Conservation (phyloP, 2,329 filamentous ascomycete genomes). For the Diaporthe velutina region DNA sequence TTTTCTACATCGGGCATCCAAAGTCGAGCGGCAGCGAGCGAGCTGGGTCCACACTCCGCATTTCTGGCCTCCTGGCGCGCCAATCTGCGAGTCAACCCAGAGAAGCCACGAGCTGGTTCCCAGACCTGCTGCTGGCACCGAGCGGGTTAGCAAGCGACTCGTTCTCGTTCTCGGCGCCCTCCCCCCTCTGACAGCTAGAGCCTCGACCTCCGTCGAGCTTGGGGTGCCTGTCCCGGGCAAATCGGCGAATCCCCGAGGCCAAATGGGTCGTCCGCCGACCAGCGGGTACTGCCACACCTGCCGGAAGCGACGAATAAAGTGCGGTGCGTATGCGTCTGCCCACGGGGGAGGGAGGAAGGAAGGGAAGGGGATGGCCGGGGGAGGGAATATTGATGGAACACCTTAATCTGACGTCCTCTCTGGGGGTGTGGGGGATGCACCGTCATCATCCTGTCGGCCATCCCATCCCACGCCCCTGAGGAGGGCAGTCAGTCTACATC, state of each 20-base stretch:
- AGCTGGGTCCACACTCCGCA: slow-evolving; percentile 30
- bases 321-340: slow-evolving; percentile 39
- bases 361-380: background rate
- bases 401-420: slow-evolving; percentile 14
- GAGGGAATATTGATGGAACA: background rate
- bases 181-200: slow-evolving; percentile 6
- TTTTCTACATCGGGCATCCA: slow-evolving; percentile 34
- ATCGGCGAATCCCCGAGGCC: slow-evolving; percentile 28
- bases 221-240: slow-evolving; percentile 8
- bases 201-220: slow-evolving; percentile 19
- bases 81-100: slow-evolving; percentile 34
- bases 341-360: background rate
- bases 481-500: background rate
- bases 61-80: slow-evolving; percentile 28
- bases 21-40: slow-evolving; percentile 34
- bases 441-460: slow-evolving; percentile 6
- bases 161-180: slow-evolving; percentile 8
- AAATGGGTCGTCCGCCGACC: slow-evolving; percentile 46
- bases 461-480: background rate
- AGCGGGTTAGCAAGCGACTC: slow-evolving; percentile 25
- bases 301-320: slow-evolving; percentile 46
- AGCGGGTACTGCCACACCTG: slow-evolving; percentile 48
- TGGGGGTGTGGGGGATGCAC: background rate
- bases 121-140: slow-evolving; percentile 8
- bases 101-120: slow-evolving; percentile 21